These are phyloP conservation scores for Ceriops decandra DNA, from an alignment of 345 rosid genomes.

Conservation along the genomic window DNA sequence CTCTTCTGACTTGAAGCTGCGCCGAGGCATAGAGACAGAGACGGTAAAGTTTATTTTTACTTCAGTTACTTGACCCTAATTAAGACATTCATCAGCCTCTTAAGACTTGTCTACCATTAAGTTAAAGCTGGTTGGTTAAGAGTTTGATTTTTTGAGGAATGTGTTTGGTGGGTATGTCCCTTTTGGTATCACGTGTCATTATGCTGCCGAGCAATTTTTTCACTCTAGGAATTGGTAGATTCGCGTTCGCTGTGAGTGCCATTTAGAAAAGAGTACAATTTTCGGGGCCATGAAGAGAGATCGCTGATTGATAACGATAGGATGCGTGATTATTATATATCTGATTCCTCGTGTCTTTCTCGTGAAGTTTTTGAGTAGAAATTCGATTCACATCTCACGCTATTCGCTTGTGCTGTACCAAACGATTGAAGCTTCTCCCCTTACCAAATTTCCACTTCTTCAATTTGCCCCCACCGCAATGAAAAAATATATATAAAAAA, in stretches of 20 bases:
- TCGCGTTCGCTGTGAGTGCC: too few species aligned
- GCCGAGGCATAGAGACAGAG: background rate
- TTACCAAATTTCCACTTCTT: background rate
- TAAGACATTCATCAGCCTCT: too few species aligned
- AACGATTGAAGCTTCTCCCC: background rate
- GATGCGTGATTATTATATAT: too few species aligned
- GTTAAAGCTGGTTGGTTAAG: too few species aligned
- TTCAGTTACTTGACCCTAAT: background rate
- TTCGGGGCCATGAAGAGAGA: background rate
- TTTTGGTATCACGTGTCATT: too few species aligned
- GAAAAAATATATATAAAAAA: background rate
- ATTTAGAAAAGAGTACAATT: background rate
- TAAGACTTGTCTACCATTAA: too few species aligned
- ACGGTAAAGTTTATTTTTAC: background rate
- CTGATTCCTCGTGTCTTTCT: constrained; percentile 17
- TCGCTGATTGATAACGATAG: too few species aligned
- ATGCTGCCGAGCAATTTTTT: too few species aligned
- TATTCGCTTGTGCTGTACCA: background rate
- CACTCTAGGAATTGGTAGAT: too few species aligned
- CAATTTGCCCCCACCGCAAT: too few species aligned
- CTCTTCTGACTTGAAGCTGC: background rate
- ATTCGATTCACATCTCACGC: constrained; percentile 4
- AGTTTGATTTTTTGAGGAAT: too few species aligned
- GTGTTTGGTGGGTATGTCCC: too few species aligned
- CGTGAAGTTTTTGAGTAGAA: constrained; percentile 14